Evolutionary conservation across 129 eudicot species (phyloP), one percentile per base, ranked within the genome.

Genomic region (Calendula officinalis): DNA sequence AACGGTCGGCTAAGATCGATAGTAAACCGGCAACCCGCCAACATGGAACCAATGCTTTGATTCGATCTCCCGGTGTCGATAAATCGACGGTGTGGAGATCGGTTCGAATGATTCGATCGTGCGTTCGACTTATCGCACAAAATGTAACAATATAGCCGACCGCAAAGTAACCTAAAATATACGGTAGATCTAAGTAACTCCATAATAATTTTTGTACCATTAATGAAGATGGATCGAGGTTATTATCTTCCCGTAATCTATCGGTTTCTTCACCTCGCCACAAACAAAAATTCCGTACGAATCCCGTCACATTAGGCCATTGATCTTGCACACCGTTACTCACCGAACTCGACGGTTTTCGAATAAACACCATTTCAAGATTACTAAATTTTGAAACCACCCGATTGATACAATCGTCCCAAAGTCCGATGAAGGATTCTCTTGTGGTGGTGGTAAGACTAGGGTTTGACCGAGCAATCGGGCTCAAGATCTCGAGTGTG

Each of bases 341-440:
- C 1, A 74, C 13, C 6, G 27, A 36, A 13, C 30, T 22, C 16
- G 73, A 50, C 7, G 80, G 75, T 78, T 88, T 88, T 9, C 96
- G 75, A 56, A 78, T 52, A 33, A 81, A 70, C 2, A 56, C 66
- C 77, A 88, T 82, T 12, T 77, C 83, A 9, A 68, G 38, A 32
- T 79, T 73, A 54, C 73, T 74, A 44, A 88, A 84, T 45, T 77
- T 88, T 35, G 88, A 74, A 1, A 88, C 14, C 8, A 82, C 70
- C 16, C 89, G 74, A 51, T 88, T 88, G 74, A 88, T 84, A 73
- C 89, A 82, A 82, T 88, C 96, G 17, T 88, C 96, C 96, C 96
- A 88, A 3, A 88, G 68, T 51, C 82, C 82, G 3, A 88, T 69
- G 70, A 76, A 88, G 0, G 96, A 84, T 47, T 88, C 96, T 40